These are phyloP conservation scores for Paramecium pentaurelia DNA, from an alignment of 73 alveolate species.

Conservation along the genomic window DNA sequence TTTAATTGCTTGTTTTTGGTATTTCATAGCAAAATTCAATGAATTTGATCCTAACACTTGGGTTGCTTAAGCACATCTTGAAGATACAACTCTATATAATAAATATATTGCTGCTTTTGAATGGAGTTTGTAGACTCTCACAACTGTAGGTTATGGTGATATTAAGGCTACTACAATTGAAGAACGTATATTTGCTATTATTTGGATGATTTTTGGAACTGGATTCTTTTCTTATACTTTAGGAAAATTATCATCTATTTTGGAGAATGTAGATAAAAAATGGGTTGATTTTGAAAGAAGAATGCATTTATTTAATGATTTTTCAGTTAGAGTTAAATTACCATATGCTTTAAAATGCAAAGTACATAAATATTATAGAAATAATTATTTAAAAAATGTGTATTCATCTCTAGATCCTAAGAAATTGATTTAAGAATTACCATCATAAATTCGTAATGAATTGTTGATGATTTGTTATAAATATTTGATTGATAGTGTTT, in stretches of 20 bases:
- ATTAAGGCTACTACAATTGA: conserved; percentile 56
- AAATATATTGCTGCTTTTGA: conserved; percentile 67
- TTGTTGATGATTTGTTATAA: conserved; percentile 30
- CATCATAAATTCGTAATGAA: conserved; percentile 58
- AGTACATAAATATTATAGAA: conserved; percentile 64
- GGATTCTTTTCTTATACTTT: conserved; percentile 78
- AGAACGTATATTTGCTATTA: conserved; percentile 63
- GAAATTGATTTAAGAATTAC: conserved; percentile 59
- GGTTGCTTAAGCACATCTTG: conserved; percentile 66
- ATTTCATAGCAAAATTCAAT: conserved; percentile 70
- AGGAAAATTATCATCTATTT: conserved; percentile 71
- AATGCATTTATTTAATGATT: conserved; percentile 65
- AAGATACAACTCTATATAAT: not conserved
- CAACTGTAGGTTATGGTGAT: conserved; percentile 84
- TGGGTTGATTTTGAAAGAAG: conserved; percentile 62
- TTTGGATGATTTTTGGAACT: conserved; percentile 79
- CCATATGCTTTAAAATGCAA: conserved; percentile 54
- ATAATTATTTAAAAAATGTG: conserved; percentile 59
- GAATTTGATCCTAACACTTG: conserved; percentile 81
- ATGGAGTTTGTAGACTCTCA: conserved; percentile 70
- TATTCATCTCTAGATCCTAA: conserved; percentile 58
- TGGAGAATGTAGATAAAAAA: conserved; percentile 70
- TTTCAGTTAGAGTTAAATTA: conserved; percentile 64
- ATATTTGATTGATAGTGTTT: not conserved
- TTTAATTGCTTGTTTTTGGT: conserved; percentile 87